Conservation (phyloP, 345 rosid genomes). For the Acer yangbiense region DNA sequence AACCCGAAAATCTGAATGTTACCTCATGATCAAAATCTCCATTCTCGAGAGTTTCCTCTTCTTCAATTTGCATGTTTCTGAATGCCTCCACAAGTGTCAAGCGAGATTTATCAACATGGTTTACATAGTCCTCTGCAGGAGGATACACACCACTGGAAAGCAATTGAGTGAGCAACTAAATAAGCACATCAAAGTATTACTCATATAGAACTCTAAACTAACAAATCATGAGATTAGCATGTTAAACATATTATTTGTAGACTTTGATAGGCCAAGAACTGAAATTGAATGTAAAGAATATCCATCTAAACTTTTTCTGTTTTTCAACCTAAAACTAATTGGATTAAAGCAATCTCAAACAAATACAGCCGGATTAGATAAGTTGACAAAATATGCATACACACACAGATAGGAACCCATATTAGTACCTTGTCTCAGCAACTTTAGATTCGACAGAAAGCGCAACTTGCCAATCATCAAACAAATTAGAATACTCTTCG, state of each 20-base stretch:
- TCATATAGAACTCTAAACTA: neutral
- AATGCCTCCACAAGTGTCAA: conserved; percentile 86
- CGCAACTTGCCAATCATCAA: conserved; percentile 98
- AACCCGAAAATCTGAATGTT: neutral
- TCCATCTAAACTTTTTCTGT: neutral
- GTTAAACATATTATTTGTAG: neutral
- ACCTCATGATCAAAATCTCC: conserved; percentile 82
- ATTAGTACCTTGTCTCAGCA: conserved; percentile 70
- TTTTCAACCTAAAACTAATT: neutral
- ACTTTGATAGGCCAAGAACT: conserved; percentile 4
- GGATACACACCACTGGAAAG: conserved; percentile 60
- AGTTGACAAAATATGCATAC: neutral
- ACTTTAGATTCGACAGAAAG: conserved; percentile 79
- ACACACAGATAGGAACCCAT: neutral
- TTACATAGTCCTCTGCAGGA: conserved; percentile 64
- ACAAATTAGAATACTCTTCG: conserved; percentile 92
- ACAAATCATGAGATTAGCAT: neutral
- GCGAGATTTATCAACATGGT: conserved; percentile 66
- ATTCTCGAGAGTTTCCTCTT: conserved; percentile 79
- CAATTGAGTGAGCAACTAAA: conserved; percentile 21
- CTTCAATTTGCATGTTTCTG: conserved; percentile 83
- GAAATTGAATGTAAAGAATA: neutral
- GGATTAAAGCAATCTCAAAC: neutral
- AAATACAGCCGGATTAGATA: neutral
- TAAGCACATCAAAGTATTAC: conserved; percentile 6